Conservation (phyloP, 495 filamentous ascomycete species). For the Penicillium cataractarum region DNA sequence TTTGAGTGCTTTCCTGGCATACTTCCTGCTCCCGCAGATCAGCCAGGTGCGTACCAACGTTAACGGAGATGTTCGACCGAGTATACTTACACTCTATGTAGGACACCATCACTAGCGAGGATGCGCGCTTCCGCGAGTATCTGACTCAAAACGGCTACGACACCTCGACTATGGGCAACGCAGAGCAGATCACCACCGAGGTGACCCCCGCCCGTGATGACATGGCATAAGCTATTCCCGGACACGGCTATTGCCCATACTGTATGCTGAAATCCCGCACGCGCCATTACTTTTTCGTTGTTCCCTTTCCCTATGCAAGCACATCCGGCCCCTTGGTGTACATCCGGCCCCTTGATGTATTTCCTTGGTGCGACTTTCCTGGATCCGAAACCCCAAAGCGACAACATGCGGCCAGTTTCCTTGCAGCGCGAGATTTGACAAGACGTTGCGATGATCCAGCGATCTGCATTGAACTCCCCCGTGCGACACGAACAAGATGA, state of each 20-base stretch:
- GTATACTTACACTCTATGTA: conserved; percentile 9
- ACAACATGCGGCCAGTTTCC: conserved; percentile 3
- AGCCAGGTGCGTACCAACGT: conserved; percentile 53
- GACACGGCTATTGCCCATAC: not conserved
- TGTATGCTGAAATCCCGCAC: not conserved
- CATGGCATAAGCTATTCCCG: not conserved
- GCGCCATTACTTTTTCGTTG: not conserved
- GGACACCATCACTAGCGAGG: conserved; percentile 72
- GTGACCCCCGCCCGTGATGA: conserved; percentile 10
- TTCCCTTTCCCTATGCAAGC: no score
- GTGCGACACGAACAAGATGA: conserved; percentile 17
- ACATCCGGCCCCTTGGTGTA: not conserved
- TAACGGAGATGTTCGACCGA: not conserved
- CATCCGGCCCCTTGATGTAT: not conserved
- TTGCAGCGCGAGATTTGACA: conserved; percentile 1
- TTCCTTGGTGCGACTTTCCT: not conserved
- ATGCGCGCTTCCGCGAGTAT: conserved; percentile 70
- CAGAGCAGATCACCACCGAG: conserved; percentile 9
- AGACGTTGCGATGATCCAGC: conserved; percentile 14
- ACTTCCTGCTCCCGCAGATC: conserved; percentile 64
- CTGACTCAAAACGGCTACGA: conserved; percentile 71
- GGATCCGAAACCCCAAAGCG: conserved; percentile 16
- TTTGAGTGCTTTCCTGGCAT: conserved; percentile 60
- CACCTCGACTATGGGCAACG: conserved; percentile 64
- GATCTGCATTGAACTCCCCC: conserved; percentile 5